phyloP scores from a whole-genome alignment of 2,329 filamentous ascomycete species.

The Grosmannia clavigera region DNA sequence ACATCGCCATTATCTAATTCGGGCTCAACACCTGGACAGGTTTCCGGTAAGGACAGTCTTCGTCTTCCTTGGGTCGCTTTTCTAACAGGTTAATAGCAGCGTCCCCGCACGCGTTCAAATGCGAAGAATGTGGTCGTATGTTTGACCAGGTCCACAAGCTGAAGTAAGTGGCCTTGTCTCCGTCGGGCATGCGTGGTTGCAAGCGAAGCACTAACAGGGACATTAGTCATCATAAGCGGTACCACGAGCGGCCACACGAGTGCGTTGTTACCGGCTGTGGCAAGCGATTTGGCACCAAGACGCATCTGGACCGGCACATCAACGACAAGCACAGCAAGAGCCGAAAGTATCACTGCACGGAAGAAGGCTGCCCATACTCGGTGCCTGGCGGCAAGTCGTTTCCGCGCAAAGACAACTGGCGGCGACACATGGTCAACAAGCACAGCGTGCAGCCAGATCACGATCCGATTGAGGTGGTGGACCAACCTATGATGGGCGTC shows the following conservation, averaged over 20 bases:
- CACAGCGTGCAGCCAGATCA: slow-evolving; percentile 27
- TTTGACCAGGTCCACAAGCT: slow-evolving; percentile 50
- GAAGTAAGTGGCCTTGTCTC: slow-evolving; percentile 28
- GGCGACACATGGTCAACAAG: slow-evolving; percentile 49
- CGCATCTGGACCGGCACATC: slow-evolving; percentile 48
- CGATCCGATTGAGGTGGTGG: slow-evolving; percentile 31
- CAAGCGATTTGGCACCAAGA: slow-evolving; percentile 48
- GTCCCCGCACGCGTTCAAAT: slow-evolving; percentile 21
- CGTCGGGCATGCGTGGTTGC: background rate
- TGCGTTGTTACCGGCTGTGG: slow-evolving; percentile 33
- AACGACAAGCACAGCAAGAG: slow-evolving; percentile 50
- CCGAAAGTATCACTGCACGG: slow-evolving; percentile 46
- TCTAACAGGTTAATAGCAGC: slow-evolving; percentile 8
- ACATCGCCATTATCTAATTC: slow-evolving; percentile 26
- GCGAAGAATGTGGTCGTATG: slow-evolving; percentile 29
- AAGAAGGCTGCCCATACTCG: slow-evolving; percentile 43
- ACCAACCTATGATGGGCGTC: slow-evolving; percentile 21
- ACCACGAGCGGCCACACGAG: slow-evolving; percentile 43
- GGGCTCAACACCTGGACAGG: slow-evolving; percentile 11
- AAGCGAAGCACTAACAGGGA: slow-evolving; percentile 4
- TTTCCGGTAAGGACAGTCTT: slow-evolving; percentile 14
- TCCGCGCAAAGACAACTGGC: slow-evolving; percentile 51
- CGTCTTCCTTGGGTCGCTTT: background rate
- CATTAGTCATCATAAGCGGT: slow-evolving; percentile 44
- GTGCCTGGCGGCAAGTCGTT: slow-evolving; percentile 44